Conservation (phyloP, 768 basidiomycete species). For the Sporobolomyces phaffii region DNA sequence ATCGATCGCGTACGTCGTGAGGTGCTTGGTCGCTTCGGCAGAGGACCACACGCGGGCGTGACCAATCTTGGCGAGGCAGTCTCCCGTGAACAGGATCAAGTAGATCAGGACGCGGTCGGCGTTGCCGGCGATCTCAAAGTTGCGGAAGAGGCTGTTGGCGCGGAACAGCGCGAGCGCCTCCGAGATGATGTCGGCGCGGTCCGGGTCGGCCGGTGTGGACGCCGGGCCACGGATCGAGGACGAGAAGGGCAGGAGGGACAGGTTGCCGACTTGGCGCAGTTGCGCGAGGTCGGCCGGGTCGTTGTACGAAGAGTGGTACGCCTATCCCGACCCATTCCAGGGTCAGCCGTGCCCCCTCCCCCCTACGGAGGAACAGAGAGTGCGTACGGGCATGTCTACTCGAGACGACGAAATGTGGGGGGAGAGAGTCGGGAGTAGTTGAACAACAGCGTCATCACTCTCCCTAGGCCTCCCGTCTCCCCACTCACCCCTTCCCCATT, state of each 20-base stretch:
- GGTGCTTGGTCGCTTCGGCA: conserved; percentile 75
- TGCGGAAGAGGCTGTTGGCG: conserved; percentile 97
- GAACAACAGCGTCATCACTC: too few species aligned
- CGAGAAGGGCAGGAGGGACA: conserved; percentile 80
- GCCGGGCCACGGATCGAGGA: conserved; percentile 90
- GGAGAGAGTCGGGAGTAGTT: too few species aligned
- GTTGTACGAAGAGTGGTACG: conserved; percentile 92
- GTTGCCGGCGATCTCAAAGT: conserved; percentile 85
- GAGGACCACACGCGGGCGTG: conserved; percentile 51
- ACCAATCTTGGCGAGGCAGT: conserved; percentile 88
- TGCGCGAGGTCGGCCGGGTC: conserved; percentile 59
- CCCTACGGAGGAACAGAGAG: too few species aligned
- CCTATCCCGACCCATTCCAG: conserved; percentile 52
- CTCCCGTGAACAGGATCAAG: conserved; percentile 94
- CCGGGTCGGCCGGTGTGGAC: conserved; percentile 62
- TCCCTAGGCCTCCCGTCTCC: too few species aligned
- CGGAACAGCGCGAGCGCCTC: conserved; percentile 95
- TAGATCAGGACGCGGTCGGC: conserved; percentile 67
- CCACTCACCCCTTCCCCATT: too few species aligned
- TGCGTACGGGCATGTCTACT: too few species aligned
- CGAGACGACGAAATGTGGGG: too few species aligned
- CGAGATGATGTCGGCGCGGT: conserved; percentile 78
- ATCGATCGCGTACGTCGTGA: conserved; percentile 90
- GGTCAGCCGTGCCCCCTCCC: too few species aligned
- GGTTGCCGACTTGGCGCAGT: conserved; percentile 77